A percentile compares a stretch with the other conserved stretches of the same genome.
Evolutionary conservation across 257 asterid genomes (phyloP).

Genomic region (Capsicum baccatum): DNA sequence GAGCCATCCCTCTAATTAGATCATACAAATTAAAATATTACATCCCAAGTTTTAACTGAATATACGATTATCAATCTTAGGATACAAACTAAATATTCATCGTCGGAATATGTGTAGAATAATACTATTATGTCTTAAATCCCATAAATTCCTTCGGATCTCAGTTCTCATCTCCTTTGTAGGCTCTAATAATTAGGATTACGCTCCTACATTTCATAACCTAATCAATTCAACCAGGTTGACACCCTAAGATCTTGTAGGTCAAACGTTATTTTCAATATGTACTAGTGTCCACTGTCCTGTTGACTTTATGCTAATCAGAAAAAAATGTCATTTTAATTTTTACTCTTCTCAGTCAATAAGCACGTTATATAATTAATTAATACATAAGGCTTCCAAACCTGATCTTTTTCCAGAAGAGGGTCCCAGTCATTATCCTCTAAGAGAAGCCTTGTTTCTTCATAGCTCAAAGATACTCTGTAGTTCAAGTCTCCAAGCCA

Average conservation of each 20-base stretch:
- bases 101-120: no score
- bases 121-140: no score
- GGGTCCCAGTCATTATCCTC: constrained; percentile 91
- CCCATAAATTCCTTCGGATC: no score
- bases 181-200: not conserved
- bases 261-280: not conserved
- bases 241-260: constrained; percentile 30
- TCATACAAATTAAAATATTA: not conserved
- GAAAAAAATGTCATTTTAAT: not conserved
- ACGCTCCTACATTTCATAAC: not conserved
- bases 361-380: not conserved
- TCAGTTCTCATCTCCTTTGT: not conserved
- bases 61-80: not conserved
- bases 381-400: constrained; percentile 9
- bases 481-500: constrained; percentile 98
- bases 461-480: constrained; percentile 80
- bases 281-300: constrained; percentile 23
- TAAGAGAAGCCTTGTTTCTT: constrained; percentile 64
- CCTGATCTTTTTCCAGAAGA: constrained; percentile 89
- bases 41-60: not conserved
- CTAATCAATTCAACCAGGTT: constrained; percentile 10
- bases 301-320: constrained; percentile 33
- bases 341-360: not conserved
- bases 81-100: not conserved
- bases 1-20: no score